Conservation (phyloP, 148 eudicot species). For the Fagopyrum tataricum region DNA sequence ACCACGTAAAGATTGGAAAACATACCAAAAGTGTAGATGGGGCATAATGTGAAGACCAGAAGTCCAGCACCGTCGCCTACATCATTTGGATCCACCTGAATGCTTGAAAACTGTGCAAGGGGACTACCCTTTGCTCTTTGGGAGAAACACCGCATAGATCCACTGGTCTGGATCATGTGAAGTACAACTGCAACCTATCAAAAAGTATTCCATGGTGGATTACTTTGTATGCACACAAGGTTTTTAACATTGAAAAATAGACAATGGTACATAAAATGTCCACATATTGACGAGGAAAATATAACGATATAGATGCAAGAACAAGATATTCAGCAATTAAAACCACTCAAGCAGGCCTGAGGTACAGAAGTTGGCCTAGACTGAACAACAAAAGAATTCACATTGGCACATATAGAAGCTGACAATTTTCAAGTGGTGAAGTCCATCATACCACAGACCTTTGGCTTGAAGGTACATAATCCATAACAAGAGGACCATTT, state of each 20-base stretch:
- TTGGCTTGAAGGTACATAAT: background rate
- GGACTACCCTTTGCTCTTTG: conserved; percentile 48
- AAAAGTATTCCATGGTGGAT: background rate
- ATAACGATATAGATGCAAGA: background rate
- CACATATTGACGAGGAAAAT: background rate
- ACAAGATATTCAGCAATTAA: background rate
- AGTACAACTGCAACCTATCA: conserved; percentile 49
- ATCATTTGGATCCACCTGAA: conserved; percentile 43
- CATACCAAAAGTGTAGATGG: conserved; percentile 69
- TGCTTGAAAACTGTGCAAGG: conserved; percentile 49
- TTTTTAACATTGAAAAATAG: background rate
- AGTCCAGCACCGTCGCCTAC: conserved; percentile 83
- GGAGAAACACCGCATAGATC: conserved; percentile 66
- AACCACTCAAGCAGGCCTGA: conserved; percentile 8
- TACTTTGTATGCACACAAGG: background rate
- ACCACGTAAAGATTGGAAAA: background rate
- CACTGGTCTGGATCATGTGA: conserved; percentile 46
- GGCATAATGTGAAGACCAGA: conserved; percentile 54
- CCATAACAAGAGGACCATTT: background rate
- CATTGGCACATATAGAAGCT: background rate
- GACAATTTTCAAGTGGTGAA: background rate
- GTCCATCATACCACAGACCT: background rate
- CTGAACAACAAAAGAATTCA: background rate
- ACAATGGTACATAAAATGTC: background rate
- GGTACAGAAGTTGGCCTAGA: background rate